Conservation (phyloP, 345 rosid genomes). For the Sonneratia caseolaris region DNA sequence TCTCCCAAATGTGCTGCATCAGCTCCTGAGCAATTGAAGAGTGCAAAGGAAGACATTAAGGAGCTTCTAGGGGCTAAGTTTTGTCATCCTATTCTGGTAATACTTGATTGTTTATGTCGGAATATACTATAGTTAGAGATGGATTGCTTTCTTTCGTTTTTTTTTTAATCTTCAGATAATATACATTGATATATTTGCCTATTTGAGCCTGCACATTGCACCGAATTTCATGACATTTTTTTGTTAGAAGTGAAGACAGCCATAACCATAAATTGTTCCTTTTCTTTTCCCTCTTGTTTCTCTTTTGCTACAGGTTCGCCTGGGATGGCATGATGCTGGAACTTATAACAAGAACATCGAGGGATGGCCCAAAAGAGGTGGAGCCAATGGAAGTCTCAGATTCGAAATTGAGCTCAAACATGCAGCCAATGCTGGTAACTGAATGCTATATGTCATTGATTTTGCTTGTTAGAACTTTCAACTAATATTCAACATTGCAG, state of each 20-base stretch:
- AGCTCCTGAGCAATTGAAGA: conserved; percentile 70
- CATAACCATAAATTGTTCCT: neutral
- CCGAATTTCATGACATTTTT: neutral
- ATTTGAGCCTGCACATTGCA: neutral
- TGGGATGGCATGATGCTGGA: conserved; percentile 98
- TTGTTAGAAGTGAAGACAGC: neutral
- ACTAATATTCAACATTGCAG: conserved; percentile 30
- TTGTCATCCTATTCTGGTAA: conserved; percentile 82
- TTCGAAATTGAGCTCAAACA: conserved; percentile 89
- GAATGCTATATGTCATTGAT: neutral
- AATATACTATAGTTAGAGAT: neutral
- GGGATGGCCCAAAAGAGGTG: conserved; percentile 90
- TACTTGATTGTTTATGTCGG: neutral
- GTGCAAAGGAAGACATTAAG: conserved; percentile 82
- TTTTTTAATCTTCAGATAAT: no score
- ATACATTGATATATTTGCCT: neutral
- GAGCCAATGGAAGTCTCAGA: conserved; percentile 90
- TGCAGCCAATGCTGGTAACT: conserved; percentile 87
- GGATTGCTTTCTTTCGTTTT: neutral
- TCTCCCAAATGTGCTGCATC: conserved; percentile 54
- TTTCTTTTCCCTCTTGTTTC: neutral
- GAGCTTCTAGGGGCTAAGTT: conserved; percentile 61
- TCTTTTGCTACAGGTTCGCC: conserved; percentile 44
- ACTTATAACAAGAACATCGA: conserved; percentile 82
- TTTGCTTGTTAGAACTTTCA: neutral